A percentile compares a stretch with the other conserved stretches of the same genome.
Conservation (phyloP, 495 filamentous ascomycete species). For the Aspergillus biplanus region DNA sequence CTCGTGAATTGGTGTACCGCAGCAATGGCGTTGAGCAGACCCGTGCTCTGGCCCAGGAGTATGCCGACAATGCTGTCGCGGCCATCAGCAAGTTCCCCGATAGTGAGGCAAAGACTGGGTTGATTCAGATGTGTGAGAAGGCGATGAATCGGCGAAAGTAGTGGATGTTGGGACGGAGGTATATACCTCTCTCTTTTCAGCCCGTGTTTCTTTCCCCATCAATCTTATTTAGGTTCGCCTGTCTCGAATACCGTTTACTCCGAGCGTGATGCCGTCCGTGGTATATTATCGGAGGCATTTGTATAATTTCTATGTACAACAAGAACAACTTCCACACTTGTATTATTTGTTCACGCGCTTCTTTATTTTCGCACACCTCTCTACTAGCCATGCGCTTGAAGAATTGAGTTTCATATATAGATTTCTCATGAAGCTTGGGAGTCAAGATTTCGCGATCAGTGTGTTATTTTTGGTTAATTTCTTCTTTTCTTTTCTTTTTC, state of each 20-base stretch:
- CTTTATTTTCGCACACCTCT: neutral
- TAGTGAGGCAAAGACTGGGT: slow-evolving; percentile 86
- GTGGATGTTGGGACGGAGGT: neutral
- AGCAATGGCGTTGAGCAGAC: slow-evolving; percentile 92
- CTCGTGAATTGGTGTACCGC: slow-evolving; percentile 76
- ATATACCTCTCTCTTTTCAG: neutral
- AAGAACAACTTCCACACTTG: neutral
- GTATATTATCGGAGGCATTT: neutral
- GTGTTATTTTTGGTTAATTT: too few relatives aligned
- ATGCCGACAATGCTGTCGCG: slow-evolving; percentile 82
- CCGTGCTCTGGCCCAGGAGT: slow-evolving; percentile 83
- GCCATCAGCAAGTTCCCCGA: slow-evolving; percentile 83
- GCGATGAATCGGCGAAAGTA: slow-evolving; percentile 88
- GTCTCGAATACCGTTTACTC: neutral
- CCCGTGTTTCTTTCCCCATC: neutral
- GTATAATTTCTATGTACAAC: neutral
- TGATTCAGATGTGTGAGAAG: slow-evolving; percentile 92
- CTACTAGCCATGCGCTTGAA: neutral
- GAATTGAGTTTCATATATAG: neutral
- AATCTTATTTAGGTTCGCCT: neutral
- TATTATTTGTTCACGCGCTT: slow-evolving; percentile 2
- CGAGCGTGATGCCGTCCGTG: neutral
- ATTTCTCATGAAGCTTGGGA: neutral
- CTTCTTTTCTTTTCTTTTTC: too few relatives aligned
- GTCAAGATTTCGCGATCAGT: neutral